Evolutionary conservation across 345 rosid genomes (phyloP), one percentile per base, ranked within the genome.

Genomic region (Luvunga scandens): DNA sequence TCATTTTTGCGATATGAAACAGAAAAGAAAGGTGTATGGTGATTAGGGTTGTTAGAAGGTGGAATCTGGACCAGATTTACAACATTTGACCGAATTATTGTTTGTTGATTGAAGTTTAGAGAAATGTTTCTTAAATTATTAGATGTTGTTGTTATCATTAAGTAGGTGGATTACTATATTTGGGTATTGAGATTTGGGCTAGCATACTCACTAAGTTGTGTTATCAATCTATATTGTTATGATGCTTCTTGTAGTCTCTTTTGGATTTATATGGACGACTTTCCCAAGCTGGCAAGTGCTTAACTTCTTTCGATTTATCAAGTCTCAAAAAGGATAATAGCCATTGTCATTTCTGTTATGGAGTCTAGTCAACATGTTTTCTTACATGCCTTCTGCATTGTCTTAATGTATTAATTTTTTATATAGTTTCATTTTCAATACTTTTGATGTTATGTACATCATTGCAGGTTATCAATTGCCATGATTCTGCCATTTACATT

Each of bases 381-480:
- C 60, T 38, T 27, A 45, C n/a, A 21, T 75, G 39, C 31, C 22
- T 45, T 30, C n/a, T 24, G n/a, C 27, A 66, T 63, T 12, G 30
- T 69, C 24, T 60, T 48, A 28, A 64, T 73, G 28, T 62, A 39
- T 31, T 56, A 73, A 25, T 38, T 16, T 28, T 28, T 83, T 59
- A 19, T 68, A 10, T 80, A 56, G 36, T 50, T 62, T 18, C 31
- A 69, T 33, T 66, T 77, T 68, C 67, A 63, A 33, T 33, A 31
- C 25, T 65, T 71, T 36, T 38, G 61, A 31, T 50, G 38, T 79
- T 80, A 36, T 73, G 56, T 75, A 27, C 77, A 45, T 83, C 50
- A 77, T 70, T 85, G 76, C 90, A 97, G 99, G 97, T 97, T 81
- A 85, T 91, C 81, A 94, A 97, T 84, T 94, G 99, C 85, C 98